Conservation (phyloP, 2,329 filamentous ascomycete genomes). For the Blastomyces parvus region DNA sequence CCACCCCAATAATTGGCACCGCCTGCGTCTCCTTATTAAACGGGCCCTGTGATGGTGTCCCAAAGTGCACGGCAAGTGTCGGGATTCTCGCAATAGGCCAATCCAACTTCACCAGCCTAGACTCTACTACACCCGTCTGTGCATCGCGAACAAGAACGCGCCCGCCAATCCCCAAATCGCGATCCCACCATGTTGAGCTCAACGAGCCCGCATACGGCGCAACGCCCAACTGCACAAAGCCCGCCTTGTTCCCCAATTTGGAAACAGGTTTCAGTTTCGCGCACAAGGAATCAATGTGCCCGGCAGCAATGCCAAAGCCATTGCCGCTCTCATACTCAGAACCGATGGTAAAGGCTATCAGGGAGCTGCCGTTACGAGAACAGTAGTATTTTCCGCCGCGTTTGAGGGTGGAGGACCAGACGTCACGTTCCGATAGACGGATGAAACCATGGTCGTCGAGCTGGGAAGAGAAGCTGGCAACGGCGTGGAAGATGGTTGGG, state of each 20-base stretch:
- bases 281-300: constrained; percentile 87
- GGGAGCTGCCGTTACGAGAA: constrained; percentile 71
- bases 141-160: constrained; percentile 72
- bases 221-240: constrained; percentile 81
- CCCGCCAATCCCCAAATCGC: constrained; percentile 83
- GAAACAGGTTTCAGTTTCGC: constrained; percentile 86
- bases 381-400: constrained; percentile 82
- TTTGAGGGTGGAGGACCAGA: constrained; percentile 63
- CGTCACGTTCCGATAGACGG: constrained; percentile 64
- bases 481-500: constrained; percentile 87
- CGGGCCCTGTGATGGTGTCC: constrained; percentile 54
- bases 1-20: constrained; percentile 85
- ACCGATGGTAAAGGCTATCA: constrained; percentile 80
- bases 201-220: constrained; percentile 85
- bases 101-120: constrained; percentile 77
- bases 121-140: constrained; percentile 62
- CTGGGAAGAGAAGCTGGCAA: constrained; percentile 65
- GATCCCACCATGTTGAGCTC: constrained; percentile 92
- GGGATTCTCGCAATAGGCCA: constrained; percentile 93
- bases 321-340: constrained; percentile 73
- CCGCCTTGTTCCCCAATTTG: constrained; percentile 70
- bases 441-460: constrained; percentile 64
- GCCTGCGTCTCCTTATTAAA: constrained; percentile 88
- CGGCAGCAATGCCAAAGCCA: constrained; percentile 78
- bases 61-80: constrained; percentile 89